These are phyloP conservation scores for Sodiomyces alkalinus DNA, from an alignment of 2,329 filamentous ascomycete genomes.

Conservation along the genomic window DNA sequence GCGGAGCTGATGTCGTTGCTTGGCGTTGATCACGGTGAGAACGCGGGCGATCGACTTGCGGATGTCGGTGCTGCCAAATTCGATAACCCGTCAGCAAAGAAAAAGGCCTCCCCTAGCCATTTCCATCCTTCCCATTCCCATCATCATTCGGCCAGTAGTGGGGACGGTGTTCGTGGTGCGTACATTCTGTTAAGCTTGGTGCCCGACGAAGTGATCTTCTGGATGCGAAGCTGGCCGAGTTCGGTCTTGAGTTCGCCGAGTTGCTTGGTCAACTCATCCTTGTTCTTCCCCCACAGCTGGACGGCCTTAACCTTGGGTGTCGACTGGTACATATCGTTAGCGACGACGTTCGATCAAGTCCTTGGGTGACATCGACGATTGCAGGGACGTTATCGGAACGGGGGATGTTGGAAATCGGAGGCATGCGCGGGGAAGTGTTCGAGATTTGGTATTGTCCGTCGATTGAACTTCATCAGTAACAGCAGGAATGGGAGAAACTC, in stretches of 20 bases:
- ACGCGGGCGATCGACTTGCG: constrained; percentile 99
- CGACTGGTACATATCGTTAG: constrained; percentile 19
- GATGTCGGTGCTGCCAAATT: constrained; percentile 67
- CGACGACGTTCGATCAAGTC: constrained; percentile 1
- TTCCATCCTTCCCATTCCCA: constrained; percentile 7
- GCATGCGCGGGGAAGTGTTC: too few relatives aligned
- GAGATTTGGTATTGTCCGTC: too few relatives aligned
- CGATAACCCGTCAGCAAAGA: constrained; percentile 5
- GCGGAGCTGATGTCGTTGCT: constrained; percentile 94
- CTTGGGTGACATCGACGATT: constrained; percentile 6
- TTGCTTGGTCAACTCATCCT: constrained; percentile 94
- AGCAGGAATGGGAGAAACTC: constrained; percentile 16
- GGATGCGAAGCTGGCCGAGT: constrained; percentile 89
- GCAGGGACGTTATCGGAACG: too few relatives aligned
- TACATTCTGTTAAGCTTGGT: constrained; percentile 98
- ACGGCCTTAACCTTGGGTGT: constrained; percentile 74
- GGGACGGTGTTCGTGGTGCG: constrained; percentile 20
- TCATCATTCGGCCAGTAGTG: neutral
- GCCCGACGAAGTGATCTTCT: constrained; percentile 92
- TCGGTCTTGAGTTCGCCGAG: constrained; percentile 91
- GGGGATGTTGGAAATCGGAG: too few relatives aligned
- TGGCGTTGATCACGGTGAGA: constrained; percentile 98
- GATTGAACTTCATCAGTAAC: constrained; percentile 1
- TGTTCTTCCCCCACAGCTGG: constrained; percentile 98
- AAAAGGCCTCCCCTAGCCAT: constrained; percentile 2